A percentile compares a stretch with the other conserved stretches of the same genome.
phyloP scores from a whole-genome alignment of 257 asterid species.

The Leonotis leonurus region DNA sequence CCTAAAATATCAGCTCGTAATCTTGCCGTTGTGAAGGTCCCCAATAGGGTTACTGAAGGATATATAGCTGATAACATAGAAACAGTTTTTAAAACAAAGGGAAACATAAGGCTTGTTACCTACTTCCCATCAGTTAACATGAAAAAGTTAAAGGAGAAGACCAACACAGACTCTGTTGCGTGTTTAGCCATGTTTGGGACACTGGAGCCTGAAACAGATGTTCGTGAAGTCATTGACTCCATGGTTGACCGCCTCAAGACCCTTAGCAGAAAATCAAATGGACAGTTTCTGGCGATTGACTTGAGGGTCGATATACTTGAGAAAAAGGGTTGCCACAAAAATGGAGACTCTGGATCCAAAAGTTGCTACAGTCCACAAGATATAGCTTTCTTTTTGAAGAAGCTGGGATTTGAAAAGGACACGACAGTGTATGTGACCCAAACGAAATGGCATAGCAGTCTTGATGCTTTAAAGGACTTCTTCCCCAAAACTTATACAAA shows the following conservation, averaged over 20 bases:
- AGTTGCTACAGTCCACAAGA: constrained; percentile 77
- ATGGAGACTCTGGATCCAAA: constrained; percentile 49
- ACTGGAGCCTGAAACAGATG: constrained; percentile 65
- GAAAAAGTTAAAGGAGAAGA: constrained; percentile 58
- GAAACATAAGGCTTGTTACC: constrained; percentile 72
- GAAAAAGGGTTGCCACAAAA: constrained; percentile 70
- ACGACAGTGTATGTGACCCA: constrained; percentile 74
- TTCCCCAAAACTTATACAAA: constrained; percentile 78
- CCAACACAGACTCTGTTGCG: constrained; percentile 53
- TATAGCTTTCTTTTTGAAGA: constrained; percentile 58
- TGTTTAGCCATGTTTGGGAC: constrained; percentile 94
- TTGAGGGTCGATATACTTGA: constrained; percentile 79
- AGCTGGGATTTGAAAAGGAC: constrained; percentile 69
- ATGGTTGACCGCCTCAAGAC: constrained; percentile 73
- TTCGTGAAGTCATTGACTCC: constrained; percentile 79
- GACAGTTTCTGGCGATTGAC: constrained; percentile 85
- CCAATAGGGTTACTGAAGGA: constrained; percentile 73
- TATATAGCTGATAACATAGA: constrained; percentile 59
- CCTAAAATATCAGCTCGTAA: constrained; percentile 56
- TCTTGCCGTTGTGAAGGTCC: constrained; percentile 83
- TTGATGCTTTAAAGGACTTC: constrained; percentile 58
- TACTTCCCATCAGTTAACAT: constrained; percentile 88
- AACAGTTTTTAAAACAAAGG: constrained; percentile 64
- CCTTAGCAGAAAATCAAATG: constrained; percentile 66
- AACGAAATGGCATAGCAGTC: constrained; percentile 79